A percentile compares a stretch with the other conserved stretches of the same genome.
Evolutionary conservation across 2,329 filamentous ascomycete genomes (phyloP).

Genomic region (Alternaria gansuensis): DNA sequence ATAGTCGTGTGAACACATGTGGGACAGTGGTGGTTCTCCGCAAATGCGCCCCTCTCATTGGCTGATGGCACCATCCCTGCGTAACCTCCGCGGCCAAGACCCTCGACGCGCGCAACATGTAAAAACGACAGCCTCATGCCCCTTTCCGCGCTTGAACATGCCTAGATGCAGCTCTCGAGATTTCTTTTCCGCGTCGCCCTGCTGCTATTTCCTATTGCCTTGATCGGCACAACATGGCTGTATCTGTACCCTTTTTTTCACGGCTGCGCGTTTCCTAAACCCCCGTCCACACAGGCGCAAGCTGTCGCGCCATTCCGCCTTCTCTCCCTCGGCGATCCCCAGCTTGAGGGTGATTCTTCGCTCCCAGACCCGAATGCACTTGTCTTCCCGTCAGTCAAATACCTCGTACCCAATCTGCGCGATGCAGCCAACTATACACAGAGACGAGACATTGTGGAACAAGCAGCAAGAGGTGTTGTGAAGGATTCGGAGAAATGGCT

Average conservation of each 20-base stretch:
- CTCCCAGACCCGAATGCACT: slow-evolving; percentile 63
- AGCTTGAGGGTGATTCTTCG: slow-evolving; percentile 90
- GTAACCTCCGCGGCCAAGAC: slow-evolving; percentile 13
- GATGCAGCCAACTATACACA: slow-evolving; percentile 27
- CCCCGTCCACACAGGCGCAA: slow-evolving; percentile 19
- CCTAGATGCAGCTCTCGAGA: slow-evolving; percentile 62
- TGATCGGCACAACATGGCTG: slow-evolving; percentile 77
- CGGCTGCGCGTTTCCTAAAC: slow-evolving; percentile 77
- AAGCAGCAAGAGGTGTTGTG: slow-evolving; percentile 32
- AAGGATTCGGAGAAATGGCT: slow-evolving; percentile 74
- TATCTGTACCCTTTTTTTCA: slow-evolving; percentile 86
- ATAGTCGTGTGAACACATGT: background rate
- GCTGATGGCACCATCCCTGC: slow-evolving; percentile 9
- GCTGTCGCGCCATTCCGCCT: slow-evolving; percentile 80
- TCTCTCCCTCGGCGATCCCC: slow-evolving; percentile 87
- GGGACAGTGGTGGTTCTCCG: slow-evolving; percentile 8
- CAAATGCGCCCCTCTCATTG: slow-evolving; percentile 17
- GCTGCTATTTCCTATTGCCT: slow-evolving; percentile 69
- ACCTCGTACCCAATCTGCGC: slow-evolving; percentile 39
- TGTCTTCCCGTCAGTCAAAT: slow-evolving; percentile 55
- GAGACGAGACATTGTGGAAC: slow-evolving; percentile 18
- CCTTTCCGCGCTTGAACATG: slow-evolving; percentile 36
- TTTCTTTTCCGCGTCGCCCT: slow-evolving; percentile 58
- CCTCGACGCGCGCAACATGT: slow-evolving; percentile 22
- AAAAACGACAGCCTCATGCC: slow-evolving; percentile 6